Conservation (phyloP, 805 yeast genomes). For the Candida easanensis region DNA sequence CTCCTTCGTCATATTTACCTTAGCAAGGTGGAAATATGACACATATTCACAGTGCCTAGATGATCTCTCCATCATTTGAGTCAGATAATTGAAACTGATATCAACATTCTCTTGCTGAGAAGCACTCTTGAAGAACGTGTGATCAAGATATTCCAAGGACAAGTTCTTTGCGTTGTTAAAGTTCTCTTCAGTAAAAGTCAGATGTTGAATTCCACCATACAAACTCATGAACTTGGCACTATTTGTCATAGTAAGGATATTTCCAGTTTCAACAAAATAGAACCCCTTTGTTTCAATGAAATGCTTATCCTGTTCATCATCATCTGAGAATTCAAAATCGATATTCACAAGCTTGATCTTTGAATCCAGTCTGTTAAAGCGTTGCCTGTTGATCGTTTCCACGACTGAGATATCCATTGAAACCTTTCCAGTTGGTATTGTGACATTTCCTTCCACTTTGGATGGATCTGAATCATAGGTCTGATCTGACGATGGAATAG, state of each 20-base stretch:
- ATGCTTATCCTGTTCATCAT: constrained; percentile 47
- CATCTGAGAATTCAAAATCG: constrained; percentile 37
- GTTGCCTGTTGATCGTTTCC: constrained; percentile 18
- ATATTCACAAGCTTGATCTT: constrained; percentile 38
- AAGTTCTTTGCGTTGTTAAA: constrained; percentile 46
- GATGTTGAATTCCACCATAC: constrained; percentile 58
- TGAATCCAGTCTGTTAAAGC: constrained; percentile 34
- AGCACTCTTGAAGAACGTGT: constrained; percentile 28
- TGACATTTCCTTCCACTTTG: constrained; percentile 29
- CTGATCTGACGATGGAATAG: constrained; percentile 10
- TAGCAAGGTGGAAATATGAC: constrained; percentile 62
- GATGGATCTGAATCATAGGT: background rate
- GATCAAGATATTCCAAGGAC: constrained; percentile 41
- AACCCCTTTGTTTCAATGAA: constrained; percentile 53
- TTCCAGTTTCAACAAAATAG: constrained; percentile 65
- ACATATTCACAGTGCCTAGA: constrained; percentile 64
- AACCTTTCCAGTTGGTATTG: constrained; percentile 32
- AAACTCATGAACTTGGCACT: constrained; percentile 64
- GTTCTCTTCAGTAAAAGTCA: constrained; percentile 39
- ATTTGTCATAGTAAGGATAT: constrained; percentile 53
- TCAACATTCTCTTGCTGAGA: constrained; percentile 20
- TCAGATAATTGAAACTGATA: constrained; percentile 23
- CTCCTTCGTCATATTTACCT: constrained; percentile 50
- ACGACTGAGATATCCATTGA: constrained; percentile 19
- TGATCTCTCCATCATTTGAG: constrained; percentile 31